Conservation (phyloP, 805 yeast species). For the Yarrowia divulgata region DNA sequence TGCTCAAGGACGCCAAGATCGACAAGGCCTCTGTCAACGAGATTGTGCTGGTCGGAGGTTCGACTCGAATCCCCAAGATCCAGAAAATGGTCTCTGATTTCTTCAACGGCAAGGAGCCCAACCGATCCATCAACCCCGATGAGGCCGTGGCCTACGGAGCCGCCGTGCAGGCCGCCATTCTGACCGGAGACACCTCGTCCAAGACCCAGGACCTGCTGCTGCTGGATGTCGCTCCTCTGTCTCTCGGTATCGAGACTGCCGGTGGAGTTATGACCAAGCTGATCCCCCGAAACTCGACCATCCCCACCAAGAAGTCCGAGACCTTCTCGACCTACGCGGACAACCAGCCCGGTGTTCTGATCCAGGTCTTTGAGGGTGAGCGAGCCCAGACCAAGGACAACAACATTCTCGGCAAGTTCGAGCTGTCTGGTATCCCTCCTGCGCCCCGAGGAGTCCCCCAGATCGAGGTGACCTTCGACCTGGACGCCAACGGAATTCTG, state of each 20-base stretch:
- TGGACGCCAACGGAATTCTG: constrained; percentile 91
- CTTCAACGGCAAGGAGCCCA: constrained; percentile 61
- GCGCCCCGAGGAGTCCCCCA: constrained; percentile 82
- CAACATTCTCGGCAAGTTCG: constrained; percentile 96
- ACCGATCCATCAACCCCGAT: constrained; percentile 44
- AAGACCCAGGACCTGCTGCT: constrained; percentile 94
- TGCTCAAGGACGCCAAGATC: constrained; percentile 67
- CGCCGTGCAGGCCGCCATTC: constrained; percentile 96
- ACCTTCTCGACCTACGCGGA: constrained; percentile 27
- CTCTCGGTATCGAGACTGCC: constrained; percentile 26
- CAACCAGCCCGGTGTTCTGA: constrained; percentile 30
- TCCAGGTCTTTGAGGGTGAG: constrained; percentile 26
- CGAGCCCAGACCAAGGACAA: constrained; percentile 59
- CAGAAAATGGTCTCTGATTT: constrained; percentile 94
- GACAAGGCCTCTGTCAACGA: constrained; percentile 72
- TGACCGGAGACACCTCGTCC: constrained; percentile 94
- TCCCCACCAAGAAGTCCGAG: constrained; percentile 30
- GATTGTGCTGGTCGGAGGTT: constrained; percentile 96
- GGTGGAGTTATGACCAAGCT: constrained; percentile 28
- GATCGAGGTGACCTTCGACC: constrained; percentile 24
- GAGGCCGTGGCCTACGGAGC: constrained; percentile 99
- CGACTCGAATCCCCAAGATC: constrained; percentile 97
- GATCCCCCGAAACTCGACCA: constrained; percentile 31
- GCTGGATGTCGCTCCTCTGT: constrained; percentile 60
- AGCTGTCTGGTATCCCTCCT: constrained; percentile 95